Percentiles rank a stretch among this genome's conserved stretches.
Conservation (phyloP, 306 rosid species). For the Lotus japonicus region DNA sequence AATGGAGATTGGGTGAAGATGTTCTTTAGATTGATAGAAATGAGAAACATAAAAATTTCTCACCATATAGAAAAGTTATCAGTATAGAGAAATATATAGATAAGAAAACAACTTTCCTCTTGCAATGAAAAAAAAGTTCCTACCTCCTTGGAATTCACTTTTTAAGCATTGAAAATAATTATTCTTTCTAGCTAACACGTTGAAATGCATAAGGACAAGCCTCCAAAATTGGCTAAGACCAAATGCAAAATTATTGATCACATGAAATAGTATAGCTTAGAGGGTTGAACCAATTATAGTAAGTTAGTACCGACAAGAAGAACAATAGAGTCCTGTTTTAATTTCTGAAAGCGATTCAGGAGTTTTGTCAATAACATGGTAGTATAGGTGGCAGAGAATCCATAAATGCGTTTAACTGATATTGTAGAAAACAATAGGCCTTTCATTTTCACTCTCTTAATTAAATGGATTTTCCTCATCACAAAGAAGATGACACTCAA, state of each 20-base stretch:
- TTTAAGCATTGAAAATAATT: not conserved
- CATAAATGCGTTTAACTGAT: slow-evolving; percentile 18
- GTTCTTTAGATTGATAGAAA: no score
- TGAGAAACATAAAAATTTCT: no score
- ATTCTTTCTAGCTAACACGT: no score
- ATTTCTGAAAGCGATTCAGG: slow-evolving; percentile 22
- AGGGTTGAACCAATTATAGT: not conserved
- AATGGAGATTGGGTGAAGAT: no score
- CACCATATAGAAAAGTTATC: no score
- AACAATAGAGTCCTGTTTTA: not conserved
- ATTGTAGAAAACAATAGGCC: slow-evolving; percentile 22
- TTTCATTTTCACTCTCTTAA: slow-evolving; percentile 30
- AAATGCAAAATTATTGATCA: no score
- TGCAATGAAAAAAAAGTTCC: not conserved
- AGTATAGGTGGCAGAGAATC: slow-evolving; percentile 3
- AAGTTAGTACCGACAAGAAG: not conserved
- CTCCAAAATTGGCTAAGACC: not conserved
- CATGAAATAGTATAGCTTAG: not conserved
- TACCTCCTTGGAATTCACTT: not conserved
- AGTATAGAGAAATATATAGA: no score
- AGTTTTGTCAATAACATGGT: slow-evolving; percentile 7
- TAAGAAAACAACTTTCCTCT: no score
- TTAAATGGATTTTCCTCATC: slow-evolving; percentile 1
- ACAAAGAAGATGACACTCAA: slow-evolving; percentile 3
- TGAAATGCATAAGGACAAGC: not conserved